A percentile compares a stretch with the other conserved stretches of the same genome.
Conservation (phyloP, 1,284 basidiomycete genomes). For the Puccinia sorghi region DNA sequence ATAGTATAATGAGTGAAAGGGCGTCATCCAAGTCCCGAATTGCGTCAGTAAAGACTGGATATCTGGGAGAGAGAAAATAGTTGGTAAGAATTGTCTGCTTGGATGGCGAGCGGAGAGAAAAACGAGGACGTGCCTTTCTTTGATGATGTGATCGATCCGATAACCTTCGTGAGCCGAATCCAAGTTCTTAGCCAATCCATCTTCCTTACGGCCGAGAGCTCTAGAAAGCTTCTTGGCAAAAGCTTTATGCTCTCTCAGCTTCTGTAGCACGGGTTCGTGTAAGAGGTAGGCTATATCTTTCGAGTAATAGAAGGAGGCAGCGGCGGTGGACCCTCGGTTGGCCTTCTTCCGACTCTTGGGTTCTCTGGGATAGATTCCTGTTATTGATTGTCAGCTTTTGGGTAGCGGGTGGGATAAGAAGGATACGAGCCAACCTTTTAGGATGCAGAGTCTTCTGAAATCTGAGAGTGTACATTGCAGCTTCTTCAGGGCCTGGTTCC, state of each 20-base stretch:
- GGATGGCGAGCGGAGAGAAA: background rate
- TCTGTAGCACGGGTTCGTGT: slow-evolving; percentile 94
- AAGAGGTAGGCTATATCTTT: slow-evolving; percentile 98
- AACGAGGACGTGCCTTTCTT: slow-evolving; percentile 74
- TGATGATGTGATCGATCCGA: slow-evolving; percentile 84
- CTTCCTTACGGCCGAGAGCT: slow-evolving; percentile 90
- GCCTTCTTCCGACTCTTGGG: slow-evolving; percentile 88
- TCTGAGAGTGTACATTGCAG: slow-evolving; percentile 95
- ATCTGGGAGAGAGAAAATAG: slow-evolving; percentile 66
- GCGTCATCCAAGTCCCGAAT: slow-evolving; percentile 96
- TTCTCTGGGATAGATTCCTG: slow-evolving; percentile 96
- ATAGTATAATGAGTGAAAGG: slow-evolving; percentile 89
- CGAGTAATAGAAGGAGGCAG: slow-evolving; percentile 96
- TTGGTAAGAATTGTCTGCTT: too few relatives aligned
- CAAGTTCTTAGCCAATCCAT: slow-evolving; percentile 89
- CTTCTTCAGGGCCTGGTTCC: slow-evolving; percentile 69
- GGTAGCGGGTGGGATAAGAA: background rate
- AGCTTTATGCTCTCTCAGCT: slow-evolving; percentile 94
- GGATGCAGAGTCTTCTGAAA: slow-evolving; percentile 93
- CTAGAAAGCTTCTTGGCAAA: slow-evolving; percentile 96
- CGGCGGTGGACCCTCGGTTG: slow-evolving; percentile 95
- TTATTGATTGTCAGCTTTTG: background rate
- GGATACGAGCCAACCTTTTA: slow-evolving; percentile 71
- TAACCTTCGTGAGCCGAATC: slow-evolving; percentile 80
- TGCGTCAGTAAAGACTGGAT: slow-evolving; percentile 95